These are phyloP conservation scores for Lachnellula occidentalis DNA, from an alignment of 2,329 filamentous ascomycete species.

Conservation along the genomic window DNA sequence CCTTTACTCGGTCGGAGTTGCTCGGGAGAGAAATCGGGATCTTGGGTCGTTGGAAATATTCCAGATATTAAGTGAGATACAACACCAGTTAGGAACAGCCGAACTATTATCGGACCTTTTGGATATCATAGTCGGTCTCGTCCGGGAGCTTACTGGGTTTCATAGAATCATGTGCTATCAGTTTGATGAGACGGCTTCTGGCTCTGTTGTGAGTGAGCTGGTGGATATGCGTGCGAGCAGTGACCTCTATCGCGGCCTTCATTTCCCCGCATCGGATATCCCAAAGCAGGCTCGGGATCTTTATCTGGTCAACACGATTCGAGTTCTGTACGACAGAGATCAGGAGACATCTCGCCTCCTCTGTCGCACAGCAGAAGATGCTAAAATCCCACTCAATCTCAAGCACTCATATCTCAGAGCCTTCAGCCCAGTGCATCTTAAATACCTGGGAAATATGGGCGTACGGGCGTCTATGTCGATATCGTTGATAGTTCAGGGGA, in stretches of 20 bases:
- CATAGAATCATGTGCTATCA: conserved; percentile 12
- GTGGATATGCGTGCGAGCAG: neutral
- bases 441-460: conserved; percentile 80
- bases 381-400: conserved; percentile 70
- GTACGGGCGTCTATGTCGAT: conserved; percentile 90
- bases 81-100: conserved; percentile 1
- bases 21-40: neutral
- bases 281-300: conserved; percentile 79
- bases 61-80: conserved; percentile 7
- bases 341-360: conserved; percentile 72
- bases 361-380: conserved; percentile 66
- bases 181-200: conserved; percentile 12
- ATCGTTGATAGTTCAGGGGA: conserved; percentile 75
- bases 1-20: conserved; percentile 1
- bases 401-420: conserved; percentile 78
- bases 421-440: conserved; percentile 83
- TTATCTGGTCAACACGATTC: conserved; percentile 82
- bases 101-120: conserved; percentile 1
- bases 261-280: conserved; percentile 73
- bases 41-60: conserved; percentile 8
- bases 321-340: conserved; percentile 77
- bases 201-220: conserved; percentile 12
- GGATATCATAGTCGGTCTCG: conserved; percentile 8
- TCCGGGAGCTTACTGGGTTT: conserved; percentile 9
- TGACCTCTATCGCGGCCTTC: conserved; percentile 4